These are phyloP conservation scores for Pezicula rhizophila DNA, from an alignment of 2,329 filamentous ascomycete genomes.

Conservation along the genomic window DNA sequence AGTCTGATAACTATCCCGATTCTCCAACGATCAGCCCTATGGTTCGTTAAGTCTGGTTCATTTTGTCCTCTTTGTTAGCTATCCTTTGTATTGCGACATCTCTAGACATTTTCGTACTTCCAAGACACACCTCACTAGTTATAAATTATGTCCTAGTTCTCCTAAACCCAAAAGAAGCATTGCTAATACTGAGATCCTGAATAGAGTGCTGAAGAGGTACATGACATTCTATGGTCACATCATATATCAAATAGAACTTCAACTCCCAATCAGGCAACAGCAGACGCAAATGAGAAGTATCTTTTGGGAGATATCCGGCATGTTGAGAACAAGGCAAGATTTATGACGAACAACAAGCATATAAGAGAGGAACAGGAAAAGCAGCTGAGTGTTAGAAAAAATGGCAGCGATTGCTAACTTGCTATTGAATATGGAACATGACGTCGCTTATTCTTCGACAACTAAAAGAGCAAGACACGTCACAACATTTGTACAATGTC, in stretches of 20 bases:
- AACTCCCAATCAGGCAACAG: slow-evolving; percentile 6
- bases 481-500: no score
- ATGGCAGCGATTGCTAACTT: no score
- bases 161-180: no score
- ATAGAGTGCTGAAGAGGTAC: slow-evolving; percentile 20
- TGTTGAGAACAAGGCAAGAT: slow-evolving; percentile 35
- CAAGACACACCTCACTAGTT: no score
- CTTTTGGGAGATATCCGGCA: slow-evolving; percentile 30
- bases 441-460: no score
- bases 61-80: no score
- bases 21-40: not conserved
- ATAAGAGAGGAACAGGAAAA: slow-evolving; percentile 24
- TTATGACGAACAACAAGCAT: slow-evolving; percentile 30
- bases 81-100: slow-evolving; percentile 2
- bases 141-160: no score
- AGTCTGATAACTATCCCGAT: not conserved
- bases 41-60: not conserved
- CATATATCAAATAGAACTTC: slow-evolving; percentile 15
- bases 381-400: slow-evolving; percentile 6
- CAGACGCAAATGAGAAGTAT: slow-evolving; percentile 35
- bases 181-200: no score
- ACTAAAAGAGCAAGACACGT: no score
- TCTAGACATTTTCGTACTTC: no score
- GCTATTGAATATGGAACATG: no score
- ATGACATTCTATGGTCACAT: slow-evolving; percentile 20